Evolutionary conservation across 2,329 filamentous ascomycete genomes (phyloP), one percentile per base, ranked within the genome.

Genomic region (Bimuria novae-zelandiae): DNA sequence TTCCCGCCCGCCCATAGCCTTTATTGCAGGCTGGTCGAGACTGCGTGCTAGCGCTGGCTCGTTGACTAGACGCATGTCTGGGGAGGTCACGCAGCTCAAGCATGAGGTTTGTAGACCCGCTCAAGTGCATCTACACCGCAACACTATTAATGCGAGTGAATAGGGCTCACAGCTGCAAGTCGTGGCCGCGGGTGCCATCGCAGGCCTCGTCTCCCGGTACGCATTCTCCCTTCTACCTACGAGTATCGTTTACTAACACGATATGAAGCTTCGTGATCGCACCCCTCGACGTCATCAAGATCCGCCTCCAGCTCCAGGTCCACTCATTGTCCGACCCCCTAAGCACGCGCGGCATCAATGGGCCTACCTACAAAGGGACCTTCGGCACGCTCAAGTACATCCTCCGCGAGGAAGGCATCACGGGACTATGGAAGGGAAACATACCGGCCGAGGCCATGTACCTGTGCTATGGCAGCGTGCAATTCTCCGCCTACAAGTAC

Each of bases 221-320:
- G 72, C 11, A 30, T 40, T n/a, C 23, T 43, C 8, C 42, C 17
- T 16, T 22, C 39, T 35, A 8, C 3, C 43, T 56, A 25, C 44
- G 29, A 7, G 44, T 44, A 11, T 47, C 23, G 14, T 39, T 12
- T 14, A 35, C 63, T n/a, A n/a, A n/a, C n/a, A n/a, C n/a, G n/a
- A n/a, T n/a, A n/a, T n/a, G n/a, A n/a, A 92, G 90, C 72, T 97
- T 99, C 80, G 85, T 94, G 69, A 88, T 97, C 71, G 91, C 94
- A 16, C 94, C 94, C 48, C 89, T 99, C 62, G 94, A 99, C 75
- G 94, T 99, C 58, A 86, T 97, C 77, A 97, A 99, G 80, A 99
- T 99, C 76, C 90, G 94, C 41, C 87, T 97, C 40, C 94, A 99
- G 74, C 86, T 99, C 16, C 94, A 97, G 75, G 85, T 89, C 39